phyloP scores from a whole-genome alignment of 768 basidiomycete species.

The Cyclocybe aegerita region DNA sequence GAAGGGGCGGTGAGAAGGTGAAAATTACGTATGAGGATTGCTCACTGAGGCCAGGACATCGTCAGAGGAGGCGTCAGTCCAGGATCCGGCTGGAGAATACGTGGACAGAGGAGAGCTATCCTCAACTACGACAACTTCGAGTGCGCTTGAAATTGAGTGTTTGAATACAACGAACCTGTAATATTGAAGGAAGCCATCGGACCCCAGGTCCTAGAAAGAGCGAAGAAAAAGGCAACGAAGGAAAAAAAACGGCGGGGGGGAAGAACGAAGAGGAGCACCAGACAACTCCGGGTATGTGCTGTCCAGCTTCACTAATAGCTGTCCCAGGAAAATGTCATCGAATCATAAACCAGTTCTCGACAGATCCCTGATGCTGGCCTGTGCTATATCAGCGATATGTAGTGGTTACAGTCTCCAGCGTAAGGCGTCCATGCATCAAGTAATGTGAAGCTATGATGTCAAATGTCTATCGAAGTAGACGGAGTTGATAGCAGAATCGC shows the following conservation, averaged over 20 bases:
- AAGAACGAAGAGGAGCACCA: conserved; percentile 13
- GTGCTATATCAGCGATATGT: neutral
- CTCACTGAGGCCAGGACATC: conserved; percentile 40
- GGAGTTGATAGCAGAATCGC: too few relatives aligned
- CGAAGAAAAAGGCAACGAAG: conserved; percentile 16
- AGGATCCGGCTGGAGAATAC: conserved; percentile 49
- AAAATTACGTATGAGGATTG: neutral
- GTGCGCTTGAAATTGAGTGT: neutral
- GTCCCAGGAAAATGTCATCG: too few relatives aligned
- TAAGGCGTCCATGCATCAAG: neutral
- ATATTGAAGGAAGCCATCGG: conserved; percentile 50
- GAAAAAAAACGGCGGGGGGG: conserved; percentile 19
- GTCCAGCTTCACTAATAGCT: neutral
- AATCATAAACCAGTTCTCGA: neutral
- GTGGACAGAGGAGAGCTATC: conserved; percentile 55
- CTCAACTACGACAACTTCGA: conserved; percentile 39
- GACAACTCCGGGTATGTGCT: neutral
- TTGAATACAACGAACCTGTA: conserved; percentile 27
- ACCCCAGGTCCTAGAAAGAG: conserved; percentile 26
- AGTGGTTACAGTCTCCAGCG: conserved; percentile 4
- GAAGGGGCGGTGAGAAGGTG: neutral
- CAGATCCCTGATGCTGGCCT: conserved; percentile 6
- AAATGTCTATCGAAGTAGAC: neutral
- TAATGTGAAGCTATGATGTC: neutral
- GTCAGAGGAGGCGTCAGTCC: conserved; percentile 42